These are phyloP conservation scores for Acacia pycnantha DNA, from an alignment of 331 rosid genomes.

Conservation along the genomic window DNA sequence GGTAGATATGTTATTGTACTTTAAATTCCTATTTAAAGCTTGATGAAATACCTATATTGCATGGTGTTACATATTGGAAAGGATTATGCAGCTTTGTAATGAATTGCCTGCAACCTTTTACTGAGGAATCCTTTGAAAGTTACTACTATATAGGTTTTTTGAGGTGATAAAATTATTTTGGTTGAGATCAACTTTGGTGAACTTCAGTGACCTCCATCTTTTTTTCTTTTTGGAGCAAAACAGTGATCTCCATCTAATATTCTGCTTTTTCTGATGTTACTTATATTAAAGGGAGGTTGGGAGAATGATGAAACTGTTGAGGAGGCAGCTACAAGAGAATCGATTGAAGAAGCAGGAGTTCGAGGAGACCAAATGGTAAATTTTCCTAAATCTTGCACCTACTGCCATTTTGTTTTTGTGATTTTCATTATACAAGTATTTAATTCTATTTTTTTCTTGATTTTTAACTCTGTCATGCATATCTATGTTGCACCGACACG, in stretches of 20 bases:
- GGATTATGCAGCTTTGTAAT: not conserved
- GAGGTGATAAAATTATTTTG: not conserved
- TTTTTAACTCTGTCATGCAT: too few species aligned
- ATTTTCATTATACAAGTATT: too few species aligned
- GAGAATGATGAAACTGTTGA: slow-evolving; percentile 93
- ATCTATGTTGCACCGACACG: too few species aligned
- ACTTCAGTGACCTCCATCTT: not conserved
- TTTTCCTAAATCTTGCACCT: too few species aligned
- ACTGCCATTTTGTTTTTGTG: too few species aligned
- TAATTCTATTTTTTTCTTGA: too few species aligned
- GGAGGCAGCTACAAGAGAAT: slow-evolving; percentile 89
- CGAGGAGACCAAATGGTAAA: slow-evolving; percentile 60
- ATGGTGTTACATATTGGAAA: not conserved
- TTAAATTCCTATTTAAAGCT: not conserved
- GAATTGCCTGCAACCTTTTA: not conserved
- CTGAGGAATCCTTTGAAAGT: too few species aligned
- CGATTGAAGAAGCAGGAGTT: slow-evolving; percentile 93
- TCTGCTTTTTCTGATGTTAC: slow-evolving; percentile 26
- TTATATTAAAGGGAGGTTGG: slow-evolving; percentile 81
- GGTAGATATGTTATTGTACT: not conserved
- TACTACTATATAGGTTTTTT: slow-evolving; percentile 3
- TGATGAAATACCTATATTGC: not conserved
- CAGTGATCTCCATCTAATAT: slow-evolving; percentile 2
- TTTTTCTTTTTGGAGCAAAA: too few species aligned
- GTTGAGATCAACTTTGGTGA: not conserved